Conservation (phyloP, 2,329 filamentous ascomycete genomes). For the Calonectria henricotiae region DNA sequence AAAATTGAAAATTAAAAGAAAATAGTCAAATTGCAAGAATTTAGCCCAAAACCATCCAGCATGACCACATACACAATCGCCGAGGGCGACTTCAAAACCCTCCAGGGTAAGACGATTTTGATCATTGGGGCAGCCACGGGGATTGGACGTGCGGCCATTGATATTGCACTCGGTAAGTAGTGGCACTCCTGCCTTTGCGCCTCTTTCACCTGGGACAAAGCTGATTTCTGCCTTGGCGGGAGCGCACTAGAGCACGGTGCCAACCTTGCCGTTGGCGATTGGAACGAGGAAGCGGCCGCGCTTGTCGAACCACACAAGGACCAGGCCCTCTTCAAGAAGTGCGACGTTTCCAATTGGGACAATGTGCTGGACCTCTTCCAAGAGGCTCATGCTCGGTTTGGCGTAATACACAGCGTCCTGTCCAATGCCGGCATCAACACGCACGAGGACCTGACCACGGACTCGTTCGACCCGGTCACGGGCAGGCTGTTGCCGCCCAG, state of each 20-base stretch:
- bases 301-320: neutral
- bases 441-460: neutral
- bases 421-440: slow-evolving; percentile 14
- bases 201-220: too few relatives aligned
- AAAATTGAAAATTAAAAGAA: too few relatives aligned
- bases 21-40: too few relatives aligned
- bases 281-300: slow-evolving; percentile 7
- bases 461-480: slow-evolving; percentile 6
- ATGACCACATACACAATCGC: neutral
- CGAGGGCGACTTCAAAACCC: neutral
- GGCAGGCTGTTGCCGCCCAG: slow-evolving; percentile 11
- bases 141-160: slow-evolving; percentile 2
- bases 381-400: neutral
- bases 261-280: slow-evolving; percentile 9
- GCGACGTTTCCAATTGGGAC: slow-evolving; percentile 18
- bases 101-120: slow-evolving; percentile 4
- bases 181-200: too few relatives aligned
- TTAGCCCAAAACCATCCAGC: neutral
- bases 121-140: slow-evolving; percentile 9
- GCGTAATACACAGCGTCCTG: slow-evolving; percentile 6
- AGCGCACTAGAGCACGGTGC: neutral
- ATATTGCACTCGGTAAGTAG: slow-evolving; percentile 9
- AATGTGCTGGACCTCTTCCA: slow-evolving; percentile 17
- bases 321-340: neutral
- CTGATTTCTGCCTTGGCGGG: too few relatives aligned